Base-by-base conservation (phyloP, 1,284 basidiomycete species). In the Tilletiopsis washingtonensis region DNA sequence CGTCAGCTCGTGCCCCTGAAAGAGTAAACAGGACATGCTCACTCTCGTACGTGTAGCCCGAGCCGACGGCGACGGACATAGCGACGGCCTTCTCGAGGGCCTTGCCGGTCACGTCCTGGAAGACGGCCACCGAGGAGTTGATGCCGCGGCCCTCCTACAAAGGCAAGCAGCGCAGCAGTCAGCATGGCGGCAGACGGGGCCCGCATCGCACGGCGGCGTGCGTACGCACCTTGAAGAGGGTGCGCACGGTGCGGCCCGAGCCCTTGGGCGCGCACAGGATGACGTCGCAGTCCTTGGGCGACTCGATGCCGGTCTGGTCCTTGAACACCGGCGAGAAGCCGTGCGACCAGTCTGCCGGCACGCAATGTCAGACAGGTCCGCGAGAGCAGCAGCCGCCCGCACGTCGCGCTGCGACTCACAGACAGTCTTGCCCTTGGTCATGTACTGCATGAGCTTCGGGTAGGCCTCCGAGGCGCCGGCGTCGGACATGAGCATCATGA, bases 341-440 rank as follows among this genome's bases (percentile, higher is more conserved):
- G 77, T 99, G 94, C 6, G 91, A 90, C 80, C 98, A 99, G 85
- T 98, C n/a, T n/a, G n/a, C n/a, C n/a, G n/a, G n/a, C n/a, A n/a
- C n/a, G n/a, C n/a, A n/a, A n/a, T n/a, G n/a, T n/a, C n/a, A 97
- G n/a, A n/a, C n/a, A n/a, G n/a, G n/a, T n/a, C n/a, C n/a, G n/a
- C n/a, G n/a, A n/a, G n/a, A n/a, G n/a, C n/a, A n/a, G n/a, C n/a
- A n/a, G n/a, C n/a, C n/a, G n/a, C n/a, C n/a, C n/a, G n/a, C n/a
- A n/a, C n/a, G n/a, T n/a, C n/a, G n/a, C n/a, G n/a, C n/a, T n/a
- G n/a, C n/a, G n/a, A n/a, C n/a, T n/a, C n/a, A n/a, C n/a, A 52
- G 64, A 99, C 85, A 21, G 94, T 98, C 82, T 98, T 97, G 78
- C 89, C 91, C 82, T 93, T 91, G 77, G 89, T 96, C 79, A 97